Conservation (phyloP, 1,284 basidiomycete species). For the Apiotrichum akiyoshidainum region DNA sequence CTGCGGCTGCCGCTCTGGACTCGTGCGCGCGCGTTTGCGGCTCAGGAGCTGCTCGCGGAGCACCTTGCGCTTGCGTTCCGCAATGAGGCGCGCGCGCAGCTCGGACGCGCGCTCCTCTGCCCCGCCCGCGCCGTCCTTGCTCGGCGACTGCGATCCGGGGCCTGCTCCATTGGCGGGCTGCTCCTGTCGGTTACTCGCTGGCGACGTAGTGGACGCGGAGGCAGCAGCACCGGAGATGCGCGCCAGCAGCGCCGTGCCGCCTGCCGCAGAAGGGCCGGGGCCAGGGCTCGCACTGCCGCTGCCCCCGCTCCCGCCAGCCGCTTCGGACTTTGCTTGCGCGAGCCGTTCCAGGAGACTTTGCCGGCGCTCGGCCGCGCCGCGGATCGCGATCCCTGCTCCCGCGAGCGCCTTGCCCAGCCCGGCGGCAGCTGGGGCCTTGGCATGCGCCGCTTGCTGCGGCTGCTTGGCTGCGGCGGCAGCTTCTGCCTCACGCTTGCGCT, state of each 20-base stretch:
- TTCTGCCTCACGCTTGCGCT: neutral
- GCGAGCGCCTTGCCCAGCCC: slow-evolving; percentile 5
- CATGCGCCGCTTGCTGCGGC: neutral
- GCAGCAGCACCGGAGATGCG: neutral
- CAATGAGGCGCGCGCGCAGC: slow-evolving; percentile 35
- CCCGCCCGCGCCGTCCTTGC: slow-evolving; percentile 13
- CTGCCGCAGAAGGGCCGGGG: neutral
- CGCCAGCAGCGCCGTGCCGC: neutral
- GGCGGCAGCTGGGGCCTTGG: neutral
- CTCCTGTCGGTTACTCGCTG: too few species aligned
- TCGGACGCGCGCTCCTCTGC: slow-evolving; percentile 24
- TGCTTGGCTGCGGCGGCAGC: too few species aligned
- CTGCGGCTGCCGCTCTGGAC: neutral
- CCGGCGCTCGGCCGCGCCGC: slow-evolving; percentile 17
- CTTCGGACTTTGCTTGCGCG: slow-evolving; percentile 10
- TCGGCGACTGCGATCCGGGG: too few species aligned
- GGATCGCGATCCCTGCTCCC: slow-evolving; percentile 14
- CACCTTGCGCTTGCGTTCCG: slow-evolving; percentile 26
- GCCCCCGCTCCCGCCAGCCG: neutral
- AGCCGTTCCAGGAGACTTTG: slow-evolving; percentile 20
- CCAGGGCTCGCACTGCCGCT: neutral
- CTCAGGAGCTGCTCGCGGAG: slow-evolving; percentile 20
- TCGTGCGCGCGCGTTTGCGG: slow-evolving; percentile 14
- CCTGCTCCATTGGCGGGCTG: too few species aligned
- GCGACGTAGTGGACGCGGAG: neutral